phyloP scores from a whole-genome alignment of 2,329 filamentous ascomycete genomes.

The Paecilomyces sp. region DNA sequence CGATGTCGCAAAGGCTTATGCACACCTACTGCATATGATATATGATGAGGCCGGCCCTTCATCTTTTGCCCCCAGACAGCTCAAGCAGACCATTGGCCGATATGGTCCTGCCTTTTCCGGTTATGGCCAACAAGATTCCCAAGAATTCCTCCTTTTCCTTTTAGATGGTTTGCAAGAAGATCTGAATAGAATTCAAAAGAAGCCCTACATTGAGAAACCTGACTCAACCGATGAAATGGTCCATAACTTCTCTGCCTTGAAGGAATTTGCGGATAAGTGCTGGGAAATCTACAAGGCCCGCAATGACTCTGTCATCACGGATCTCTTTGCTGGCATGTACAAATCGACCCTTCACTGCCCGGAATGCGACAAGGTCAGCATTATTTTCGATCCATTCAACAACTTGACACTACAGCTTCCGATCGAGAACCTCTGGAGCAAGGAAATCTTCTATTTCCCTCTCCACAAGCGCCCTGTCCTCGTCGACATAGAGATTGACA shows the following conservation, averaged over 20 bases:
- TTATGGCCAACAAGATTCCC: conserved; percentile 93
- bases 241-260: conserved; percentile 69
- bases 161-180: conserved; percentile 94
- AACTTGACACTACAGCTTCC: conserved; percentile 87
- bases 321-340: conserved; percentile 96
- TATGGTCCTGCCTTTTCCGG: conserved; percentile 83
- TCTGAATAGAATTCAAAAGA: conserved; percentile 85
- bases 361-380: conserved; percentile 86
- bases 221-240: conserved; percentile 97
- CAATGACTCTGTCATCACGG: conserved; percentile 91
- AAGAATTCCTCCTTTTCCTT: conserved; percentile 92
- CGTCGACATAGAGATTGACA: conserved; percentile 71
- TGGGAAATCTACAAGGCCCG: conserved; percentile 88
- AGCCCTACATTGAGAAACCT: conserved; percentile 95
- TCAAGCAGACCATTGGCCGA: conserved; percentile 75
- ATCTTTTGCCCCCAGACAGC: conserved; percentile 70
- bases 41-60: conserved; percentile 61
- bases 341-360: conserved; percentile 95
- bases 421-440: conserved; percentile 73
- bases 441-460: conserved; percentile 69
- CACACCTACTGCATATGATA: conserved; percentile 65
- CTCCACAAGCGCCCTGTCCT: conserved; percentile 62
- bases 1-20: conserved; percentile 79
- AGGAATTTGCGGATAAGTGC: conserved; percentile 76
- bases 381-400: conserved; percentile 97